Evolutionary conservation across 2,329 filamentous ascomycete species (phyloP), one percentile per base, ranked within the genome.

Genomic region (Thermochaetoides dissita): DNA sequence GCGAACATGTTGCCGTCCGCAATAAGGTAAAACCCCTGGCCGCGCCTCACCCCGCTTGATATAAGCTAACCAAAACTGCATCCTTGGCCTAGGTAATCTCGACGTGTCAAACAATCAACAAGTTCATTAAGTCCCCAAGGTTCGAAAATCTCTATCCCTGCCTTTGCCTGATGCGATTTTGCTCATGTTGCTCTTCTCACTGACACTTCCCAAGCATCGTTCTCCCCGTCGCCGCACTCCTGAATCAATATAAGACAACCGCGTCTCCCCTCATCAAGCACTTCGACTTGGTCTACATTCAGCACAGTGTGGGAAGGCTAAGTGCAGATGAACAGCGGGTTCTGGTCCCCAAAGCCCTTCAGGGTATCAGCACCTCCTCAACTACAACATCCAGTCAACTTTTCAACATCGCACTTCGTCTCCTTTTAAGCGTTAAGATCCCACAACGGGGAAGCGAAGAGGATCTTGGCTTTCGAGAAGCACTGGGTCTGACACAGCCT

Each of bases 171-270:
- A 24, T 5, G 62, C 40, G 63, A 51, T 39, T 6, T 29, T 6
- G 6, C 10, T 10, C 6, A 5, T 9, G n/a, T 10, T 12, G 6
- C 12, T 37, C 17, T 34, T 33, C 10, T 1, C 40, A 36, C 44
- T 50, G 40, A 46, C 41, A 11, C 40, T 12, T 11, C 8, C 12
- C 47, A 48, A 72, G 72, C 38, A 77, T 95, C 49, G 71, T 88
- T 41, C 67, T 98, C 6, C 91, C 91, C 0, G 87, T 96, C 9
- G 73, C 76, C n/a, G 76, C 79, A 10, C 69, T 98, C 11, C 62
- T 96, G 42, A 81, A 87, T 52, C 91, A 96, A 59, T 95, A 94
- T 69, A 94, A 93, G 60, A 76, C 84, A 17, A 76, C 76, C 33
- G 69, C 77, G 34, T 81, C 79, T 9, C 67, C 79, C 1, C 69